Percentiles rank a stretch among this genome's conserved stretches.
Evolutionary conservation across 371 early-diverging fungal species (phyloP).

Genomic region (Mortierella sp.): DNA sequence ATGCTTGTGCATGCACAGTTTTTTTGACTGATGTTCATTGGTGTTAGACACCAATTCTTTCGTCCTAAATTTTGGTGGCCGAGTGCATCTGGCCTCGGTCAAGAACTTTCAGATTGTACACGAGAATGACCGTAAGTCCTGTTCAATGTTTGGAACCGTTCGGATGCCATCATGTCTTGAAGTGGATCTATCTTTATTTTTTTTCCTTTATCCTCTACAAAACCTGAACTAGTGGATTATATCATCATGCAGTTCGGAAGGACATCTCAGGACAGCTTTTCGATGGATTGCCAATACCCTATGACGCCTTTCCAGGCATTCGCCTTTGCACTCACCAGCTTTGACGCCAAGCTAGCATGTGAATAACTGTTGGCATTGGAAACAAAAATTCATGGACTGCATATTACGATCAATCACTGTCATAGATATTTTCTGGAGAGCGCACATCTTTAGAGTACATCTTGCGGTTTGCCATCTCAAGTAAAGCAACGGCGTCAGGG

Average conservation of each 20-base stretch:
- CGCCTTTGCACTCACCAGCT: conserved; percentile 91
- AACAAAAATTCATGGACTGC: not conserved
- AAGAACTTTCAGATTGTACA: conserved; percentile 98
- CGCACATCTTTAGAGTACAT: conserved; percentile 81
- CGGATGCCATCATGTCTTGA: conserved; percentile 10
- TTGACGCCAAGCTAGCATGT: conserved; percentile 92
- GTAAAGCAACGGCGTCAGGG: conserved; percentile 79
- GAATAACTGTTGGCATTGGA: conserved; percentile 62
- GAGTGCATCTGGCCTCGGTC: conserved; percentile 94
- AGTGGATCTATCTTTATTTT: not conserved
- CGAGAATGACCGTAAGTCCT: conserved; percentile 80
- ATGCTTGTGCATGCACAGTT: no score
- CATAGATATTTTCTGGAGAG: conserved; percentile 54
- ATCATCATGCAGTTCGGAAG: conserved; percentile 97
- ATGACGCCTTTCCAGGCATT: conserved; percentile 94
- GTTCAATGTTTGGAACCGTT: no score
- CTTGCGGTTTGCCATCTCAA: conserved; percentile 88
- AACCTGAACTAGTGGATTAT: conserved; percentile 92
- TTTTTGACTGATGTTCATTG: not conserved
- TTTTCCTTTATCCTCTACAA: not conserved
- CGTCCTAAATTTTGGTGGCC: conserved; percentile 94
- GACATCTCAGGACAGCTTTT: conserved; percentile 82
- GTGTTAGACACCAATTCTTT: conserved; percentile 90
- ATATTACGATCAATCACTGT: conserved; percentile 21
- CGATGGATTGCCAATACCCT: conserved; percentile 96